Evolutionary conservation across 352 stramenopile genomes (phyloP).

Genomic region (Globisporangium sylvaticum): DNA sequence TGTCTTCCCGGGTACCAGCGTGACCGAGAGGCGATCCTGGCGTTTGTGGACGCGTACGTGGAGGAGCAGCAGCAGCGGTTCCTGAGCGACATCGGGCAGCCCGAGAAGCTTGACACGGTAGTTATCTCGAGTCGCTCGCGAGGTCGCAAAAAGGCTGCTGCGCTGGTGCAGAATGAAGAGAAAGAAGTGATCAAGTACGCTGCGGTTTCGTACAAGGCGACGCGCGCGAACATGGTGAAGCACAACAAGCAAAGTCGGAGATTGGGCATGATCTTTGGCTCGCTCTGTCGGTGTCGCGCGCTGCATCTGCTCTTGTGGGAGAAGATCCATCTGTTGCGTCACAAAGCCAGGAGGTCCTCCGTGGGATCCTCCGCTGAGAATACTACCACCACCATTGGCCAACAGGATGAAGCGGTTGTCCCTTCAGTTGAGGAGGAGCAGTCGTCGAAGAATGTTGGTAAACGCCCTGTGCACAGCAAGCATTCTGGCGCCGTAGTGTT

Average conservation of each 20-base stretch:
- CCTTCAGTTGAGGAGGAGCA: background rate
- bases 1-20: slow-evolving; percentile 49
- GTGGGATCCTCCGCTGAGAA: background rate
- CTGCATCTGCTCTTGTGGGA: slow-evolving; percentile 71
- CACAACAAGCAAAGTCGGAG: slow-evolving; percentile 68
- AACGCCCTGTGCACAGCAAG: background rate
- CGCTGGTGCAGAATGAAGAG: slow-evolving; percentile 21
- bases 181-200: slow-evolving; percentile 68
- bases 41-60: slow-evolving; percentile 62
- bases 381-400: background rate
- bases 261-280: slow-evolving; percentile 70
- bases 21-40: slow-evolving; percentile 39
- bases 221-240: slow-evolving; percentile 48
- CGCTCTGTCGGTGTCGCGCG: slow-evolving; percentile 59
- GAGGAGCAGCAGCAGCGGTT: slow-evolving; percentile 67
- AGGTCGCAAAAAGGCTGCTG: slow-evolving; percentile 12
- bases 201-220: slow-evolving; percentile 57
- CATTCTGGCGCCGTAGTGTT: slow-evolving; percentile 35
- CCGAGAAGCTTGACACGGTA: slow-evolving; percentile 47
- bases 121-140: slow-evolving; percentile 51
- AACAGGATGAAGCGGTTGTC: background rate
- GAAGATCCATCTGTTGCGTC: slow-evolving; percentile 25
- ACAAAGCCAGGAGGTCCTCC: slow-evolving; percentile 2
- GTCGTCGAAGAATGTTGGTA: background rate
- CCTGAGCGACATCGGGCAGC: slow-evolving; percentile 43